Conservation (phyloP, 108 stramenopile genomes). For the Parmales sp. region DNA sequence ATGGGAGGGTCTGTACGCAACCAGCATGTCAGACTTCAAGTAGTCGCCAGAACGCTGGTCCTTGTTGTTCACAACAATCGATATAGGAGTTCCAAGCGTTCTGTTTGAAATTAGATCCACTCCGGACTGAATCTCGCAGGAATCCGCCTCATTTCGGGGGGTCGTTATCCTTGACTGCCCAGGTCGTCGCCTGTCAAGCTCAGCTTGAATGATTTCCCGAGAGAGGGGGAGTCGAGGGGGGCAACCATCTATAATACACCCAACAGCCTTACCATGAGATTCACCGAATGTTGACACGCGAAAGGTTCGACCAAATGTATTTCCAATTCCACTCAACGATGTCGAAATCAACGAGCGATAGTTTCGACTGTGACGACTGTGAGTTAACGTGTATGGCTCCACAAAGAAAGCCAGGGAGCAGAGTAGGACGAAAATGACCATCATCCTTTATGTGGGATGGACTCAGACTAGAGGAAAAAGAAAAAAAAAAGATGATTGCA, state of each 20-base stretch:
- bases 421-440: no score
- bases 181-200: slow-evolving; percentile 88
- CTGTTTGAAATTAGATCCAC: slow-evolving; percentile 57
- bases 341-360: background rate
- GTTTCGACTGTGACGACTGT: no score
- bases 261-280: slow-evolving; percentile 94
- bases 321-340: slow-evolving; percentile 53
- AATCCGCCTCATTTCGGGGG: slow-evolving; percentile 89
- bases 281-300: slow-evolving; percentile 98
- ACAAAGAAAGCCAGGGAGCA: no score
- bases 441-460: no score
- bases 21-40: slow-evolving; percentile 87
- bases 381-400: no score
- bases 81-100: slow-evolving; percentile 95
- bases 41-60: slow-evolving; percentile 88
- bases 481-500: no score
- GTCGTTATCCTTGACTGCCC: slow-evolving; percentile 91
- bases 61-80: slow-evolving; percentile 88
- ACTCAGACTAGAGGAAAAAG: no score
- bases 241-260: slow-evolving; percentile 90
- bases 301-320: slow-evolving; percentile 89
- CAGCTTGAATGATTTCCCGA: slow-evolving; percentile 78
- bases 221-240: slow-evolving; percentile 84
- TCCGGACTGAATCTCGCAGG: slow-evolving; percentile 87
- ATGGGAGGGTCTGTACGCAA: slow-evolving; percentile 92